Conservation (phyloP, 2,329 filamentous ascomycete species). For the Stemphylium beticola region DNA sequence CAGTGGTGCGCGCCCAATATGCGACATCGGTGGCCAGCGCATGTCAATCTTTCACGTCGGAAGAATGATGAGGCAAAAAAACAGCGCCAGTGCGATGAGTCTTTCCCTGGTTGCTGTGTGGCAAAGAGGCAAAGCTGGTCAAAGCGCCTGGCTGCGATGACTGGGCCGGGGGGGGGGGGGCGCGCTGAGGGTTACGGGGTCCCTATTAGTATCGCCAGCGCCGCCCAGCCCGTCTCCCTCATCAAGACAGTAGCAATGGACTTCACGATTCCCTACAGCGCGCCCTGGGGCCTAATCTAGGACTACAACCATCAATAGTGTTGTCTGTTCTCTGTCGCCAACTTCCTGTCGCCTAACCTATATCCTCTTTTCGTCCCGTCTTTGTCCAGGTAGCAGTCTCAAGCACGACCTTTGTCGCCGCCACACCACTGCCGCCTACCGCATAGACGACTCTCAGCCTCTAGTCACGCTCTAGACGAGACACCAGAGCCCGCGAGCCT, state of each 20-base stretch:
- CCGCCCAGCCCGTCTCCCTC: conserved; percentile 34
- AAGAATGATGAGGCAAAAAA: conserved; percentile 6
- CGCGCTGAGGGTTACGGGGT: conserved; percentile 26
- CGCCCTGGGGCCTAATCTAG: conserved; percentile 43
- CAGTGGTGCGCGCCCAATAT: not conserved
- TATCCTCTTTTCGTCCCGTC: conserved; percentile 22
- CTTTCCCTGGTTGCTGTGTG: conserved; percentile 22
- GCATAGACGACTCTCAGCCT: conserved; percentile 29
- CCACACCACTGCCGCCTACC: conserved; percentile 39
- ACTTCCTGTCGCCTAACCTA: conserved; percentile 7
- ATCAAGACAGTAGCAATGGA: conserved; percentile 43
- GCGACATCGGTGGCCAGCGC: not conserved
- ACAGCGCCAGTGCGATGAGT: conserved; percentile 26
- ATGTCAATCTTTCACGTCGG: not conserved
- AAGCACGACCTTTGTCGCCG: conserved; percentile 33
- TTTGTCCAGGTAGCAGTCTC: conserved; percentile 35
- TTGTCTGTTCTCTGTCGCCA: conserved; percentile 28
- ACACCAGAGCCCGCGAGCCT: conserved; percentile 12
- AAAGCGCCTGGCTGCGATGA: conserved; percentile 30
- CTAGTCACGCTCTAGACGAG: conserved; percentile 23
- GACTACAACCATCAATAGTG: conserved; percentile 25
- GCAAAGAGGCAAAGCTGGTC: conserved; percentile 29
- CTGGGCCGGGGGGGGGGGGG: conserved; percentile 24
- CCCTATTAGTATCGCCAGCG: conserved; percentile 38
- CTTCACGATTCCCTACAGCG: conserved; percentile 39